phyloP scores from a whole-genome alignment of 2,329 filamentous ascomycete genomes.

The Nemania sp. region DNA sequence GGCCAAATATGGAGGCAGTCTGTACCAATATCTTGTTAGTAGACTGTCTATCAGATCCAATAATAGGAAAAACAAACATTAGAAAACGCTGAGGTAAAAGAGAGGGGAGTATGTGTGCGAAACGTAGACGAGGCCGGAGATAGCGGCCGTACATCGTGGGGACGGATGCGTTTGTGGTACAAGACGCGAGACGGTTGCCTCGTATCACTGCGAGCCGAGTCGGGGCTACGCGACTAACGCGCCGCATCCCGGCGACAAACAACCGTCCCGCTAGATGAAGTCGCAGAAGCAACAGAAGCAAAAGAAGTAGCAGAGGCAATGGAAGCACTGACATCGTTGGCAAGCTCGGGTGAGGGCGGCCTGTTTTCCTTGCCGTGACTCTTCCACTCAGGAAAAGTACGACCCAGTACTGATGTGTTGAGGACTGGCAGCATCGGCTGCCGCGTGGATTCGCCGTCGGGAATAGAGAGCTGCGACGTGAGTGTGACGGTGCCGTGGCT shows the following conservation, averaged over 20 bases:
- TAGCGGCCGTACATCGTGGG: not conserved
- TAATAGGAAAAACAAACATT: conserved; percentile 22
- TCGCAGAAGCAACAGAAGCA: not conserved
- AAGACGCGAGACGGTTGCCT: conserved; percentile 10
- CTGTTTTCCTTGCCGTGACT: conserved; percentile 39
- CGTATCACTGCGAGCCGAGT: not conserved
- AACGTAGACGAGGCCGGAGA: conserved; percentile 5
- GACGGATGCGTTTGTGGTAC: conserved; percentile 1
- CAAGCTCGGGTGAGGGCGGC: conserved; percentile 39
- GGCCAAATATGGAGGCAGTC: conserved; percentile 18
- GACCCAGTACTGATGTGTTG: conserved; percentile 45
- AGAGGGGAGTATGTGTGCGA: not conserved
- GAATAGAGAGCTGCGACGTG: conserved; percentile 57
- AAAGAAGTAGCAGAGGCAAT: conserved; percentile 1
- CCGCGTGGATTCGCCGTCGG: conserved; percentile 58
- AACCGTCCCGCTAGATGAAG: conserved; percentile 7
- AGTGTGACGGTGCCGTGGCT: conserved; percentile 60
- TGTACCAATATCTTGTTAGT: conserved; percentile 5
- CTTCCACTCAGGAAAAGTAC: conserved; percentile 57
- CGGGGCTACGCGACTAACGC: conserved; percentile 23
- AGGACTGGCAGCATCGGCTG: conserved; percentile 23
- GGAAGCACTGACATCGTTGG: conserved; percentile 20
- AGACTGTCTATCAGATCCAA: not conserved
- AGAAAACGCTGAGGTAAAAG: conserved; percentile 10
- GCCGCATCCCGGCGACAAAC: conserved; percentile 15